Base-by-base conservation (phyloP, 768 basidiomycete species). In the Chalciporus chontae region DNA sequence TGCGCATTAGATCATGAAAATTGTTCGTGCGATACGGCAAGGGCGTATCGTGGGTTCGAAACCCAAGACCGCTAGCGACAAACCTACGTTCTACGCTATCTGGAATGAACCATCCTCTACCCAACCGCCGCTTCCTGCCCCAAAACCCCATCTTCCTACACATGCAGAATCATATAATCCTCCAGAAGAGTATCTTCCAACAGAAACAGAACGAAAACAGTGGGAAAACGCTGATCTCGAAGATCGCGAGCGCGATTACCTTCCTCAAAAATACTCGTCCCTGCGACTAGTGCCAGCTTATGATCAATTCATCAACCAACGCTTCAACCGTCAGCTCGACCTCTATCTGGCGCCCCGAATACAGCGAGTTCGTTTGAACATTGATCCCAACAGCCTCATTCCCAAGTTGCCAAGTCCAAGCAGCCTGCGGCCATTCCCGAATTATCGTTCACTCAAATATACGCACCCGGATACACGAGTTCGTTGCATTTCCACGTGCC, bases 121-220 rank as follows among this genome's bases (percentile, higher is more conserved):
- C 3, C 85, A 89, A 1, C 92, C 96, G 48, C 91, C 93, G 26
- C 83, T 94, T 54, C 89, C 94, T 27, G 94, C 96, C 10, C 96
- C 96, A 1, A 96, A 97, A 69, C 81, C 83, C 2, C 78, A 80
- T 14, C 82, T 96, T 2, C 96, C 96, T 3, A 90, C 84, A 11
- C 88, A 97, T 57, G 83, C 87, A n/a, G 94, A 98, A 70, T 98
- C 95, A 0, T 99, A 98, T 69, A 99, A 99, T 65, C 96, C 96
- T 27, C 96, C 96, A 6, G 91, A 85, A 61, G 96, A 99, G 72
- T 97, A 98, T 68, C 77, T 99, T 8, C 91, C 90, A 5, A 85
- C 88, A 1, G 83, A 85, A 44, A 78, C 80, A 54, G 95, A 97
- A 67, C 81, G 80, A 48, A 78, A 83, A 54, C 79, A 83, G 61